Base-by-base conservation (phyloP, 2,329 filamentous ascomycete species). In the Escovopsis sp. region DNA sequence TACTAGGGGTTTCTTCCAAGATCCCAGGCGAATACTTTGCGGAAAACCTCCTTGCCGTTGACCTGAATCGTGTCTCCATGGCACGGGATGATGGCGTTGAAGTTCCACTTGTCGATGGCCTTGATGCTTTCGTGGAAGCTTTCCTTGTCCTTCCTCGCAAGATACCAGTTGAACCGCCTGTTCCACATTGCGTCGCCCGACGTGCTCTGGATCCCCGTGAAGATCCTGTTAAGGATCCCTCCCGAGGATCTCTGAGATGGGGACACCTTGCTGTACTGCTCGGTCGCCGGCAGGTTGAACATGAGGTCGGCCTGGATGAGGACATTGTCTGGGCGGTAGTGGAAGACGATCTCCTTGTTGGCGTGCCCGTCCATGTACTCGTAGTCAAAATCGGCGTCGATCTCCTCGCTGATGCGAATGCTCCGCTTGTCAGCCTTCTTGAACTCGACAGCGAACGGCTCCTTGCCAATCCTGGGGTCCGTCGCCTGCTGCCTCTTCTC, bases 301-400 rank as follows among this genome's bases (percentile, higher is more conserved):
- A 96, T 58, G 36, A 96, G 63, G 60, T 98, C 91, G 6, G 87
- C 91, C 64, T 94, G 68, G 56, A 98, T 88, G 37, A 98, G 64
- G 0, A 86, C 82, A 44, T 69, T 67, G 11, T 84, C 80, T 0
- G 85, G 86, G 58, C 79, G 81, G 69, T 94, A 87, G 55, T 80
- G 67, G 63, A 96, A 86, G 26, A 91, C 86, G 28, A 96, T 66
- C 63, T 98, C 91, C 57, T 85, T 82, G 66, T 93, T 95, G 28
- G 69, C 65, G 61, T 96, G 76, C 3, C 75, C 75, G 52, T 83
- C 73, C 44, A 95, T 80, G 59, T 83, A 94, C 62, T 94, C 88
- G 52, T 76, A 77, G 33, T 85, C 80, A 56, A 96, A 95, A 51
- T 96, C 87, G 12, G 67, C 63, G 55, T 94, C 86, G 58, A 98